phyloP scores from a whole-genome alignment of 1,284 basidiomycete genomes.

The Melampsora larici-populina region DNA sequence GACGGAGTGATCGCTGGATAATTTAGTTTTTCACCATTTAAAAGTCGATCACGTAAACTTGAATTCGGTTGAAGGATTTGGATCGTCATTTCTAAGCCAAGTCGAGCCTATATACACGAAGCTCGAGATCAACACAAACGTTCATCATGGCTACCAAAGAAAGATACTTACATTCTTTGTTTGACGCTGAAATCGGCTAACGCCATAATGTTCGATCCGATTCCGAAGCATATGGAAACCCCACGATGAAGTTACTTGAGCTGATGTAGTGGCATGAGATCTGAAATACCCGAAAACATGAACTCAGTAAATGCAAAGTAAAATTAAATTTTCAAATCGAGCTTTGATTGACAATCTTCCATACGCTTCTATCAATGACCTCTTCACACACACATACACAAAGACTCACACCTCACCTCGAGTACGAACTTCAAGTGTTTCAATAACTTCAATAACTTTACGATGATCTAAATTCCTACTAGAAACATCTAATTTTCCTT shows the following conservation, averaged over 20 bases:
- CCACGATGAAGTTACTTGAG: constrained; percentile 40
- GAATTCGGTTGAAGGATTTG: constrained; percentile 27
- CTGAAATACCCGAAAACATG: not conserved
- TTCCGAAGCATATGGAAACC: constrained; percentile 32
- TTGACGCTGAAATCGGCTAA: constrained; percentile 35
- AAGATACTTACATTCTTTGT: constrained; percentile 22
- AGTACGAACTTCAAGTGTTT: constrained; percentile 11
- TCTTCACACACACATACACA: not conserved
- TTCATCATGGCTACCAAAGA: not conserved
- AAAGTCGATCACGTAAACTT: constrained; percentile 22
- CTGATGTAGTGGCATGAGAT: constrained; percentile 19
- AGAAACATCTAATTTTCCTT: constrained; percentile 17
- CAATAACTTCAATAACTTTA: constrained; percentile 29
- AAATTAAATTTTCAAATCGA: not conserved
- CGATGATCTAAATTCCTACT: constrained; percentile 40
- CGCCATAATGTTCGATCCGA: constrained; percentile 39
- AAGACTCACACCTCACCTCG: constrained; percentile 44
- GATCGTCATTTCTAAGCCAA: constrained; percentile 34
- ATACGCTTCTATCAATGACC: not conserved
- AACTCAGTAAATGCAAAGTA: not conserved
- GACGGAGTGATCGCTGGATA: constrained; percentile 32
- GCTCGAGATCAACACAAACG: too few species aligned
- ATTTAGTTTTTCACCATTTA: constrained; percentile 36
- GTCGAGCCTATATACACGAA: constrained; percentile 16
- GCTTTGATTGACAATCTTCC: constrained; percentile 9